Conservation (phyloP, 164 flowering plant species). For the Magnolia officinalis region DNA sequence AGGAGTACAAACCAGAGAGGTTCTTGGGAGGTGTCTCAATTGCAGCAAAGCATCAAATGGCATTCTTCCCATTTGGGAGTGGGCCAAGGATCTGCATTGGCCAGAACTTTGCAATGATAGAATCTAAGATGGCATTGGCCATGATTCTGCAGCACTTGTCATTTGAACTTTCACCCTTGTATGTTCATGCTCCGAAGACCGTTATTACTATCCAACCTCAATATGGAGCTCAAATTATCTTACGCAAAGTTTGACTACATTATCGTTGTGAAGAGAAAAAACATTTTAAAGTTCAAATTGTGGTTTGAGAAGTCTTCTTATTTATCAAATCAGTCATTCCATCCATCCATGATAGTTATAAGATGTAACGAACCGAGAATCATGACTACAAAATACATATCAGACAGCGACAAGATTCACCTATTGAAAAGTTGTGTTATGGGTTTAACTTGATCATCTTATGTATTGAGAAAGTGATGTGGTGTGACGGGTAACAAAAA, state of each 20-base stretch:
- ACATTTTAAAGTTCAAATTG: not conserved
- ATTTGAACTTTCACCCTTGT: conserved; percentile 15
- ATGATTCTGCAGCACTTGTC: conserved; percentile 14
- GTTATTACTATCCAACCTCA: conserved; percentile 10
- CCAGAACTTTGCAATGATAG: conserved; percentile 12
- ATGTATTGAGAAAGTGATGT: no score
- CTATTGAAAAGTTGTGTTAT: no score
- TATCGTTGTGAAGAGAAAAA: not conserved
- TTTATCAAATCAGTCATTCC: no score
- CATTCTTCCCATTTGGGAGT: conserved; percentile 15
- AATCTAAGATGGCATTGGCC: conserved; percentile 16
- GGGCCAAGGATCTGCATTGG: conserved; percentile 19
- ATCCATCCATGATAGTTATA: no score
- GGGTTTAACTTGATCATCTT: no score
- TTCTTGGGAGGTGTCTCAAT: conserved; percentile 10
- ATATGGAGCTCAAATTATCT: conserved; percentile 11
- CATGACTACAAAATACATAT: no score
- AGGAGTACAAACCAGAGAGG: conserved; percentile 15
- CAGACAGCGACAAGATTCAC: no score
- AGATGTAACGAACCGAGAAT: no score
- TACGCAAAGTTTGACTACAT: conserved; percentile 4
- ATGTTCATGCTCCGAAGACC: conserved; percentile 11
- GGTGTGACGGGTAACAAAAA: no score
- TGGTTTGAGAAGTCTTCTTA: no score
- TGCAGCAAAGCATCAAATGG: conserved; percentile 15